Evolutionary conservation across 768 basidiomycete genomes (phyloP).

Genomic region (Tricholomella constricta): DNA sequence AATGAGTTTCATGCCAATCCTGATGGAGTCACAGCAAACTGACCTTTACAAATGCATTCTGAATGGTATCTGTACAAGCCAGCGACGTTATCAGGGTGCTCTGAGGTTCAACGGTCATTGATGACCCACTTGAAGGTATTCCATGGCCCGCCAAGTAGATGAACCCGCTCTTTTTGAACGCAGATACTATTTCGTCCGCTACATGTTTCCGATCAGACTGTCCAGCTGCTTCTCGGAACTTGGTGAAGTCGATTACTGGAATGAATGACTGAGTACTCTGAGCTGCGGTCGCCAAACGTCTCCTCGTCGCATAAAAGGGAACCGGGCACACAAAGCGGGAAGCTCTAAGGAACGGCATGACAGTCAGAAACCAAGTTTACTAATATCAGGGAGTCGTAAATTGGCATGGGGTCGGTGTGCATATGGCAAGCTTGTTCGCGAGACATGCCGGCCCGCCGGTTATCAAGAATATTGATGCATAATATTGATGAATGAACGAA

Average conservation of each 20-base stretch:
- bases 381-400: not conserved
- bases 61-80: constrained; percentile 43
- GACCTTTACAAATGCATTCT: constrained; percentile 69
- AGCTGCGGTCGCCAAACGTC: constrained; percentile 29
- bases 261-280: constrained; percentile 48
- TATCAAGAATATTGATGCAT: not conserved
- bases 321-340: constrained; percentile 22
- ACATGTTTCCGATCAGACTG: constrained; percentile 57
- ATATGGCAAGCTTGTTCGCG: not conserved
- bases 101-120: not conserved
- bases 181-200: constrained; percentile 70
- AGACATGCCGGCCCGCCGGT: not conserved
- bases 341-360: constrained; percentile 29
- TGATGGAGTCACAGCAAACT: not conserved
- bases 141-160: constrained; percentile 79
- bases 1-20: not conserved
- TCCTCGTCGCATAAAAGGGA: constrained; percentile 15
- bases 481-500: too few species aligned
- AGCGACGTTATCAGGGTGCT: not conserved
- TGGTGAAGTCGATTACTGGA: constrained; percentile 78
- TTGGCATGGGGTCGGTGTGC: not conserved
- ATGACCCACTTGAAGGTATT: constrained; percentile 47
- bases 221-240: constrained; percentile 56
- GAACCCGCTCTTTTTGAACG: constrained; percentile 81
- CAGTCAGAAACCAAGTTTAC: not conserved